Evolutionary conservation across 140 eudicot species (phyloP).

Genomic region (Oenanthe javanica): DNA sequence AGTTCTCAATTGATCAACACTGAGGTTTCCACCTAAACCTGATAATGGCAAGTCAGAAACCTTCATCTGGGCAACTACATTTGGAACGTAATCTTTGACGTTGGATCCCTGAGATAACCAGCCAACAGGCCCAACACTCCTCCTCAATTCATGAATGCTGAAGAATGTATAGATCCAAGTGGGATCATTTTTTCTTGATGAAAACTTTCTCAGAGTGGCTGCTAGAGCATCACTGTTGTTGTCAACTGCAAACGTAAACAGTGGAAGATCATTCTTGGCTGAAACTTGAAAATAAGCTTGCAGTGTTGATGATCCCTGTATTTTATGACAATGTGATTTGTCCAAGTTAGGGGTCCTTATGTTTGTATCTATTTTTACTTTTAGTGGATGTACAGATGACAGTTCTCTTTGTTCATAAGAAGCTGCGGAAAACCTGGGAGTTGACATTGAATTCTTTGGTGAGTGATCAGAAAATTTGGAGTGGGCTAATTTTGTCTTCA

Average conservation of each 20-base stretch:
- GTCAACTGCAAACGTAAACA: conserved; percentile 76
- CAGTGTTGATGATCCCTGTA: conserved; percentile 26
- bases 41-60: conserved; percentile 37
- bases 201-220: conserved; percentile 56
- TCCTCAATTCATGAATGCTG: conserved; percentile 55
- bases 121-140: conserved; percentile 19
- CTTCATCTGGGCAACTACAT: conserved; percentile 67
- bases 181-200: conserved; percentile 29
- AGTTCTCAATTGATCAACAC: conserved; percentile 6
- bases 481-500: conserved; percentile 39
- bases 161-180: conserved; percentile 70
- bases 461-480: conserved; percentile 3
- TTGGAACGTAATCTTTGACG: conserved; percentile 42
- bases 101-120: conserved; percentile 52
- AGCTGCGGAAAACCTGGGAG: conserved; percentile 7
- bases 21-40: neutral
- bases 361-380: conserved; percentile 31
- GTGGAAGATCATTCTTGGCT: conserved; percentile 59
- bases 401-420: conserved; percentile 10
- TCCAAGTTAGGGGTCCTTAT: conserved; percentile 18
- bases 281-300: conserved; percentile 66
- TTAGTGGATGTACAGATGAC: neutral
- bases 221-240: conserved; percentile 49
- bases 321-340: conserved; percentile 19
- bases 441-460: neutral